phyloP scores from a whole-genome alignment of 257 asterid genomes.

The Gardenia jasminoides region DNA sequence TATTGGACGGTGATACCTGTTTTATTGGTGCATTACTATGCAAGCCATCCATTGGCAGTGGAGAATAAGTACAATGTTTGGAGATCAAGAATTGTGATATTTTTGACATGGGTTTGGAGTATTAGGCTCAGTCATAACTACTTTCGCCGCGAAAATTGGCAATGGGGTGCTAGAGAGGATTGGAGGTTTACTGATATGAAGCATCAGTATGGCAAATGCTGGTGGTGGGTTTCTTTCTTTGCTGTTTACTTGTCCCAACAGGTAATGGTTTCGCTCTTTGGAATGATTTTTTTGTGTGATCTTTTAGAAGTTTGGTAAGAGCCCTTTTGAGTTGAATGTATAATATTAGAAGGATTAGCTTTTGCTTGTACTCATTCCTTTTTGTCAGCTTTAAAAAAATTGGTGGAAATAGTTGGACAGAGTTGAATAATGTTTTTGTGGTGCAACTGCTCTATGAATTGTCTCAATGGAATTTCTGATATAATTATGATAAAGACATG shows the following conservation, averaged over 20 bases:
- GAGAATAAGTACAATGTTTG: conserved; percentile 32
- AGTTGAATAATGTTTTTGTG: neutral
- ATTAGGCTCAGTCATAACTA: conserved; percentile 80
- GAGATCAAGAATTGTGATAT: conserved; percentile 63
- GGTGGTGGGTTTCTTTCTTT: conserved; percentile 98
- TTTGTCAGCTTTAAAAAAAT: neutral
- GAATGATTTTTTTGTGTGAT: neutral
- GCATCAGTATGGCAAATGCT: conserved; percentile 52
- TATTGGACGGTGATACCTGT: conserved; percentile 93
- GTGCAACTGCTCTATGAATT: neutral
- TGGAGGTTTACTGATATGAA: conserved; percentile 86
- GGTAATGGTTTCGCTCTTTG: conserved; percentile 33
- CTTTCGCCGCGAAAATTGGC: conserved; percentile 95
- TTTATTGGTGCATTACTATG: conserved; percentile 62
- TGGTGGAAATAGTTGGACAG: neutral
- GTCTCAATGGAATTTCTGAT: neutral
- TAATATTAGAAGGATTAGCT: neutral
- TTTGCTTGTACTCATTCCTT: neutral
- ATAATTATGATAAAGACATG: neutral
- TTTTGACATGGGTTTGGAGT: conserved; percentile 82
- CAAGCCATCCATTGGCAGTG: conserved; percentile 53
- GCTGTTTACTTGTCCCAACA: conserved; percentile 78
- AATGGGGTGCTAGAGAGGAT: conserved; percentile 90
- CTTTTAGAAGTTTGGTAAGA: neutral
- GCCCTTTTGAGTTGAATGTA: neutral